A percentile compares a stretch with the other conserved stretches of the same genome.
Conservation (phyloP, 352 stramenopile species). For the Phytophthora multivora region DNA sequence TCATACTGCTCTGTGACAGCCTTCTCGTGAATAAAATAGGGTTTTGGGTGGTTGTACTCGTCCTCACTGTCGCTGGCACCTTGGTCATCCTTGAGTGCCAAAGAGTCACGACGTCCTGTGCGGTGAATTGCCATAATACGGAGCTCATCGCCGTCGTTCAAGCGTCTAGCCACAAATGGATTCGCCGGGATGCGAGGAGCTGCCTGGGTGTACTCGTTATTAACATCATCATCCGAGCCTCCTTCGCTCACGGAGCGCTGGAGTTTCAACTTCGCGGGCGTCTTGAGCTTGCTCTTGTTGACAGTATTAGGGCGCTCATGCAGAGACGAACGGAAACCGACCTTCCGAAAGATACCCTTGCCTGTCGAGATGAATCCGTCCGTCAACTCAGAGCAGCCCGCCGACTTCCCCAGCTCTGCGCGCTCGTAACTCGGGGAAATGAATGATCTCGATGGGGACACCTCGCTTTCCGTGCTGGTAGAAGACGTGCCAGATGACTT, state of each 20-base stretch:
- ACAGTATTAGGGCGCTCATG: slow-evolving; percentile 38
- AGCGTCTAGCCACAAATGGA: slow-evolving; percentile 79
- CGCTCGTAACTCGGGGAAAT: slow-evolving; percentile 49
- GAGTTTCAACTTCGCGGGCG: slow-evolving; percentile 32
- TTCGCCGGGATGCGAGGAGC: slow-evolving; percentile 79
- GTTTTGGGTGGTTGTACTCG: slow-evolving; percentile 63
- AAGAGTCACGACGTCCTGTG: slow-evolving; percentile 53
- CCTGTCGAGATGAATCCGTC: slow-evolving; percentile 87
- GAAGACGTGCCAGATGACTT: slow-evolving; percentile 62
- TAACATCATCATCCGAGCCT: slow-evolving; percentile 43
- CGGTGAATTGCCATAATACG: slow-evolving; percentile 87
- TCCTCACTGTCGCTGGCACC: slow-evolving; percentile 63
- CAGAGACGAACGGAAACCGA: slow-evolving; percentile 62
- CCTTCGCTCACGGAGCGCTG: slow-evolving; percentile 44
- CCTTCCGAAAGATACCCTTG: slow-evolving; percentile 88
- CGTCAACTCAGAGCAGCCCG: slow-evolving; percentile 57
- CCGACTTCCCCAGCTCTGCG: slow-evolving; percentile 53
- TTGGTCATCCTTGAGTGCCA: slow-evolving; percentile 54
- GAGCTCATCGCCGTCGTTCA: slow-evolving; percentile 81
- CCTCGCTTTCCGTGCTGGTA: slow-evolving; percentile 49
- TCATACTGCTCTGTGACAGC: slow-evolving; percentile 90
- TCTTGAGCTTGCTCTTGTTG: slow-evolving; percentile 39
- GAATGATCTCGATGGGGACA: slow-evolving; percentile 47
- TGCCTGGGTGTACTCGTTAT: slow-evolving; percentile 79
- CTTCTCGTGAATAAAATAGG: slow-evolving; percentile 90